Evolutionary conservation across 2,329 filamentous ascomycete species (phyloP).

Genomic region (Colletotrichum karsti): DNA sequence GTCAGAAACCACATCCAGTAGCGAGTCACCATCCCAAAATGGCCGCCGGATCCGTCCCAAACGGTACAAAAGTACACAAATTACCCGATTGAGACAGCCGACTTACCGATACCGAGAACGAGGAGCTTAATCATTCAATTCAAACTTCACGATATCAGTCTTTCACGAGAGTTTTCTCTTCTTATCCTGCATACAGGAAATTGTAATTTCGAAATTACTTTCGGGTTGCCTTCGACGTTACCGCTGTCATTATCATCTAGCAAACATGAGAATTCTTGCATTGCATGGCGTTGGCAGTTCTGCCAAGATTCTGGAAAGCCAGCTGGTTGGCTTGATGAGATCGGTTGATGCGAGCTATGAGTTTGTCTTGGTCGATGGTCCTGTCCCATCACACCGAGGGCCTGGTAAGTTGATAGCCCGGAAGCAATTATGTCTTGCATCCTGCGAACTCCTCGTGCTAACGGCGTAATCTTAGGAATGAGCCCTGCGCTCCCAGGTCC

Average conservation of each 20-base stretch:
- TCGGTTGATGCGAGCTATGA: constrained; percentile 24
- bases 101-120: no score
- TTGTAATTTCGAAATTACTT: neutral
- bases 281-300: constrained; percentile 19
- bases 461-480: neutral
- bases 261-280: constrained; percentile 18
- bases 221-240: neutral
- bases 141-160: no score
- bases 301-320: constrained; percentile 16
- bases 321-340: constrained; percentile 7
- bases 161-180: neutral
- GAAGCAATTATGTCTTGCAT: neutral
- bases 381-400: constrained; percentile 3
- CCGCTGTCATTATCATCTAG: neutral
- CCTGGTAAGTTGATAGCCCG: constrained; percentile 19
- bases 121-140: no score
- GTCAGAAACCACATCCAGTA: neutral
- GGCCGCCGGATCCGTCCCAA: neutral
- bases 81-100: neutral
- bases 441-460: neutral
- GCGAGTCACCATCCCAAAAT: neutral
- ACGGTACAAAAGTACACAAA: neutral
- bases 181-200: neutral
- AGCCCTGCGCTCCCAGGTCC: neutral
- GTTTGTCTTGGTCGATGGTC: constrained; percentile 24